Evolutionary conservation across 176 grass and related monocot genomes (phyloP).

Genomic region (Metroxylon sagu): DNA sequence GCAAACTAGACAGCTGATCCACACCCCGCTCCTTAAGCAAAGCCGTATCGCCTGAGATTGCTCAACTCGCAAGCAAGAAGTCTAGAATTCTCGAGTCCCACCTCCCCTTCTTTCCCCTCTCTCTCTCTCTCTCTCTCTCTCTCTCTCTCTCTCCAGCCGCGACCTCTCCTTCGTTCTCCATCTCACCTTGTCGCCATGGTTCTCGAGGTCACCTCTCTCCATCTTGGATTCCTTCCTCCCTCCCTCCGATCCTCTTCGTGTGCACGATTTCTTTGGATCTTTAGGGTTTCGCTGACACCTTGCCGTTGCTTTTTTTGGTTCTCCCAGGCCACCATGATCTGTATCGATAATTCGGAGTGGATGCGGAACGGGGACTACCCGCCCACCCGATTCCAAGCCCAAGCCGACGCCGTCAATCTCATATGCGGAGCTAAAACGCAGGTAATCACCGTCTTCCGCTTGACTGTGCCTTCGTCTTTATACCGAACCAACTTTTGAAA

Average conservation of each 20-base stretch:
- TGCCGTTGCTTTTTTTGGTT: conserved; percentile 7
- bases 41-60: no score
- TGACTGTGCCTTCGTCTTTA: background rate
- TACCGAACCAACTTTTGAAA: background rate
- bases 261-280: background rate
- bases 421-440: conserved; percentile 96
- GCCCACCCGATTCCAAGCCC: conserved; percentile 85
- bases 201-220: conserved; percentile 52
- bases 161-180: background rate
- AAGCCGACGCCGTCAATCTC: conserved; percentile 89
- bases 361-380: conserved; percentile 96
- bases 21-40: no score
- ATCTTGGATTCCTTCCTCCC: background rate
- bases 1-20: no score
- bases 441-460: conserved; percentile 24
- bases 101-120: no score
- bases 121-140: background rate
- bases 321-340: conserved; percentile 93
- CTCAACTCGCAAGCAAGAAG: no score
- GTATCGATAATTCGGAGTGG: conserved; percentile 99
- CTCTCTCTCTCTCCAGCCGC: background rate
- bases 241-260: background rate
- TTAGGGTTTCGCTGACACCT: background rate
- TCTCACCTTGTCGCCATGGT: conserved; percentile 46
- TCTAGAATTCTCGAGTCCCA: no score